Conservation (phyloP, 371 early-diverging fungal species). For the Mortierella sp. region DNA sequence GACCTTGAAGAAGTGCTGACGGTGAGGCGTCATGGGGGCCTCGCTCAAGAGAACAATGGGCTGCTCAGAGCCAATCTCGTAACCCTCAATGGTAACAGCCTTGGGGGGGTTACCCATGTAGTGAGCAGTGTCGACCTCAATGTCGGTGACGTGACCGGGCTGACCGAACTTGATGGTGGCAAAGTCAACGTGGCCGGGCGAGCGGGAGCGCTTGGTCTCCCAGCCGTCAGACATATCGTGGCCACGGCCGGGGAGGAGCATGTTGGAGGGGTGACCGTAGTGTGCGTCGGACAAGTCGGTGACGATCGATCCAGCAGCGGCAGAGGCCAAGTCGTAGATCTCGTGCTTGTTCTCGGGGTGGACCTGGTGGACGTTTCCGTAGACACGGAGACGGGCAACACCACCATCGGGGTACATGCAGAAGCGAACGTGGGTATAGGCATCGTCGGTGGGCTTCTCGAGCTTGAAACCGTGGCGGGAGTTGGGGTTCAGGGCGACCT, state of each 20-base stretch:
- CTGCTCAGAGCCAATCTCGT: conserved; percentile 38
- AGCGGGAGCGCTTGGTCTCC: conserved; percentile 82
- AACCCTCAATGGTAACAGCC: conserved; percentile 65
- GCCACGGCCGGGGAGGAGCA: conserved; percentile 84
- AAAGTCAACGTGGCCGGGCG: conserved; percentile 77
- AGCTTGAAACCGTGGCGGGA: conserved; percentile 80
- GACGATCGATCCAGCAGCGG: conserved; percentile 80
- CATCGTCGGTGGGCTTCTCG: conserved; percentile 57
- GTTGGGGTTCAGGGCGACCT: conserved; percentile 69
- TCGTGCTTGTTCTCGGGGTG: conserved; percentile 70
- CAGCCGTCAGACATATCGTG: conserved; percentile 81
- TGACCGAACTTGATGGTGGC: conserved; percentile 80
- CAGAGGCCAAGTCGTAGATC: conserved; percentile 79
- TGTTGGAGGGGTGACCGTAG: conserved; percentile 79
- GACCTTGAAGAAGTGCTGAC: conserved; percentile 67
- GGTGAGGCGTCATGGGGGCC: conserved; percentile 65
- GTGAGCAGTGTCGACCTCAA: conserved; percentile 86
- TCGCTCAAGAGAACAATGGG: conserved; percentile 56
- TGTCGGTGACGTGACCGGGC: conserved; percentile 77
- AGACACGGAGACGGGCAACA: conserved; percentile 87
- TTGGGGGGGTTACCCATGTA: conserved; percentile 90
- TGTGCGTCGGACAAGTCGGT: conserved; percentile 80
- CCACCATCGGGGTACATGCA: conserved; percentile 93
- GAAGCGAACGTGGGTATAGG: conserved; percentile 83
- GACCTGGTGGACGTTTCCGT: conserved; percentile 81